phyloP scores from a whole-genome alignment of 192 early-diverging fungal genomes.

The Coemansia asiatica region DNA sequence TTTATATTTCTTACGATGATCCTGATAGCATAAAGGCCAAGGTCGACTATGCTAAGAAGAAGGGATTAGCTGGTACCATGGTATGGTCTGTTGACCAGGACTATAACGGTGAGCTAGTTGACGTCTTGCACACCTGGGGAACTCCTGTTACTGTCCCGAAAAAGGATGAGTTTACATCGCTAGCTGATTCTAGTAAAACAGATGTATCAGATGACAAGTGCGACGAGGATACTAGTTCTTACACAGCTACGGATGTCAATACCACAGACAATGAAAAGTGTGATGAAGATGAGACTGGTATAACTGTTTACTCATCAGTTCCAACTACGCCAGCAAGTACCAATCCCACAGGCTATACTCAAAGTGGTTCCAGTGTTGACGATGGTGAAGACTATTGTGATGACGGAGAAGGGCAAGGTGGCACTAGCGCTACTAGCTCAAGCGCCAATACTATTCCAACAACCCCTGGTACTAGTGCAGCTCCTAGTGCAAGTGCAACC shows the following conservation, averaged over 20 bases:
- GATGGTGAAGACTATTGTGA: too few species aligned
- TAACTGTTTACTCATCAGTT: not conserved
- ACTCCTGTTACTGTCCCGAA: not conserved
- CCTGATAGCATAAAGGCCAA: conserved; percentile 59
- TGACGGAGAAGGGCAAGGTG: too few species aligned
- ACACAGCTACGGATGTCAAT: not conserved
- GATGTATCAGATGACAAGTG: not conserved
- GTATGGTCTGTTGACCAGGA: conserved; percentile 68
- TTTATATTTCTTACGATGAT: conserved; percentile 72
- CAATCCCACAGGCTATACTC: too few species aligned
- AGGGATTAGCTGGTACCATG: conserved; percentile 65
- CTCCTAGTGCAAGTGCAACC: not conserved
- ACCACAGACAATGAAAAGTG: not conserved
- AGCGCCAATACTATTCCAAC: not conserved
- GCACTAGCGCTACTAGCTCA: too few species aligned
- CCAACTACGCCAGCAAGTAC: too few species aligned
- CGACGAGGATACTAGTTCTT: too few species aligned
- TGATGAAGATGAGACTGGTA: not conserved
- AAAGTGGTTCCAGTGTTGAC: too few species aligned
- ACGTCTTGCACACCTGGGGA: conserved; percentile 14
- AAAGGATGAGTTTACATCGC: too few species aligned
- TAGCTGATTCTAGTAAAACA: too few species aligned
- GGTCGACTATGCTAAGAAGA: conserved; percentile 57
- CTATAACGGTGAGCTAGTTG: conserved; percentile 62
- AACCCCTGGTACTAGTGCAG: conserved; percentile 3